Percentiles rank a stretch among this genome's conserved stretches.
Conservation (phyloP, 768 basidiomycete genomes). For the Boletus sp. region DNA sequence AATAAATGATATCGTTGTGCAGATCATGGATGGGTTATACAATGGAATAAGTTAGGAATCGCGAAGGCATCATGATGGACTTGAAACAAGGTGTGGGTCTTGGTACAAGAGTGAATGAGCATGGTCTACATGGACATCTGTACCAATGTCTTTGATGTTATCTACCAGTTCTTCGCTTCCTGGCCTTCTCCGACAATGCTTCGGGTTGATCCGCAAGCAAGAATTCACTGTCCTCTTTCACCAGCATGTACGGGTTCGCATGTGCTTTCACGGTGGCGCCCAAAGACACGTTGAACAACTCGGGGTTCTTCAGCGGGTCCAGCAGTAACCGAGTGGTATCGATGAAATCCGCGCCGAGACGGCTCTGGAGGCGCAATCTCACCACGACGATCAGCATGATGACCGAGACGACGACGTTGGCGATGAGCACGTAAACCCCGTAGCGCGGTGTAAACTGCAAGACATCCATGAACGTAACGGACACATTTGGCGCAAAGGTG, state of each 20-base stretch:
- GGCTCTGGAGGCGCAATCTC: neutral
- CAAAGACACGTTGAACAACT: conserved; percentile 5
- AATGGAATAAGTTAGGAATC: neutral
- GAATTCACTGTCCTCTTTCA: neutral
- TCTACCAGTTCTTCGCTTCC: neutral
- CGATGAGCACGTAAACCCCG: conserved; percentile 1
- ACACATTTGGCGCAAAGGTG: neutral
- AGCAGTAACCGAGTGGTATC: neutral
- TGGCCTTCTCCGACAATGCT: neutral
- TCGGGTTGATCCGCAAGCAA: neutral
- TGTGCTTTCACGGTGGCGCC: neutral
- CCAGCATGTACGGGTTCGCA: conserved; percentile 1
- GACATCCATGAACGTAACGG: neutral
- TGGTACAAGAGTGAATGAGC: neutral
- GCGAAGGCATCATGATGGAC: neutral
- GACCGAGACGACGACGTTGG: conserved; percentile 1
- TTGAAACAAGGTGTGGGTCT: neutral
- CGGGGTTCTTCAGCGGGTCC: neutral
- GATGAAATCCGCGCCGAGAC: conserved; percentile 3
- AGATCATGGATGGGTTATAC: conserved; percentile 10
- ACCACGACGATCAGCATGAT: conserved; percentile 1
- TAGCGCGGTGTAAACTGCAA: neutral
- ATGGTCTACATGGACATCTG: neutral
- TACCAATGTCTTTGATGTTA: neutral
- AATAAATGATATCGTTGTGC: conserved; percentile 24